Conservation (phyloP, 2,329 filamentous ascomycete genomes). For the Zasmidium cellare region DNA sequence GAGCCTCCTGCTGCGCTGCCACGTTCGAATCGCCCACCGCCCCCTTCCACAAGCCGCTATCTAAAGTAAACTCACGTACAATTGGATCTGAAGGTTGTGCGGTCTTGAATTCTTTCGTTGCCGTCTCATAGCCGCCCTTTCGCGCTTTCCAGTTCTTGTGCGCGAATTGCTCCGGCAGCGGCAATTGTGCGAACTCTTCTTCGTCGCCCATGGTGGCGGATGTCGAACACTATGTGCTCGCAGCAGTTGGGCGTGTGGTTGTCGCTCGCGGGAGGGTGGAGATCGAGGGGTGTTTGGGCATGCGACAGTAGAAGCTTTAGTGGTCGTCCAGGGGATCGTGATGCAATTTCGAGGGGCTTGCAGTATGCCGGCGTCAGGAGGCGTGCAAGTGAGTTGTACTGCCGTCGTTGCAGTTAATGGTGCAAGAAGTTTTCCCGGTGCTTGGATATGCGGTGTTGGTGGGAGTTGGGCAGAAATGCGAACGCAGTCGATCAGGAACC, state of each 20-base stretch:
- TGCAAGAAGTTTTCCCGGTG: background rate
- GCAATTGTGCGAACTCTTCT: conserved; percentile 78
- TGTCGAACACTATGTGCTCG: background rate
- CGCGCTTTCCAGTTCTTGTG: conserved; percentile 98
- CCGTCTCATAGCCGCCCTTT: conserved; percentile 92
- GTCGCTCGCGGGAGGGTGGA: background rate
- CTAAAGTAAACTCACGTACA: conserved; percentile 84
- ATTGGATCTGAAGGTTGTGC: conserved; percentile 82
- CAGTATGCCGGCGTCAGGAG: too few species aligned
- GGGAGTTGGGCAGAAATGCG: background rate
- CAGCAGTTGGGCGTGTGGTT: background rate
- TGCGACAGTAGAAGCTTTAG: background rate
- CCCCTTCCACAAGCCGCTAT: conserved; percentile 84
- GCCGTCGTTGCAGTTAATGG: background rate
- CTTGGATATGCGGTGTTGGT: too few species aligned
- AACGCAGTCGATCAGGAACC: background rate
- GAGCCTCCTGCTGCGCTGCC: conserved; percentile 90
- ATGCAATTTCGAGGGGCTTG: background rate
- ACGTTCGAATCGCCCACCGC: conserved; percentile 95
- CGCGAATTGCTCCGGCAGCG: conserved; percentile 74
- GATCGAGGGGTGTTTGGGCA: background rate
- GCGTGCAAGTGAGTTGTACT: background rate
- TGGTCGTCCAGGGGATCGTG: conserved; percentile 9
- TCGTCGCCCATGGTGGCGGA: conserved; percentile 71
- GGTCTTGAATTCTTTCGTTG: conserved; percentile 78